Evolutionary conservation across 225 moss, liverwort and hornwort genomes (phyloP).

Genomic region (Rhytidiadelphus loreus): DNA sequence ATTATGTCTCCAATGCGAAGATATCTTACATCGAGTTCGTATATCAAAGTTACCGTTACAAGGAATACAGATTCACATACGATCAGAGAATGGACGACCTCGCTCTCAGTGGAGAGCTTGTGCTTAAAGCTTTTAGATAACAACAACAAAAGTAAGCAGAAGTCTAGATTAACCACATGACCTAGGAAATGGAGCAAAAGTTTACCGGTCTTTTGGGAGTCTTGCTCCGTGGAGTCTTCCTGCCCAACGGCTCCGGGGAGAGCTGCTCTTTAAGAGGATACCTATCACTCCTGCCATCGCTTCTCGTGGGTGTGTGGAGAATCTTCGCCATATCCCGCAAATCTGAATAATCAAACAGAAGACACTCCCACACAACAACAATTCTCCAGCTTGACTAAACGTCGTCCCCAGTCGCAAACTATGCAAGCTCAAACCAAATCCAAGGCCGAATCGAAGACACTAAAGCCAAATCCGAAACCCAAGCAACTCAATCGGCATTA

Average conservation of each 20-base stretch:
- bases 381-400: background rate
- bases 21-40: background rate
- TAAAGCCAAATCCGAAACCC: background rate
- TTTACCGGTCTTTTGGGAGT: conserved; percentile 38
- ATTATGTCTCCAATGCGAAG: background rate
- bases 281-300: conserved; percentile 22
- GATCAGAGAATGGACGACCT: background rate
- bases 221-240: conserved; percentile 32
- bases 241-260: conserved; percentile 13
- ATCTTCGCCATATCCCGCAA: conserved; percentile 42
- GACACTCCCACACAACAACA: background rate
- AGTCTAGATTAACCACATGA: background rate
- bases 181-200: background rate
- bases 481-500: background rate
- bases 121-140: no score
- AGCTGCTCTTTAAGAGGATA: conserved; percentile 32
- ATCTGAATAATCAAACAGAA: background rate
- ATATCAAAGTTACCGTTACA: background rate
- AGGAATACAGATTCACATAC: background rate
- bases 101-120: background rate
- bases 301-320: conserved; percentile 20
- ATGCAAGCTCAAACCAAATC: background rate
- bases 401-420: background rate
- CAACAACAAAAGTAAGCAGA: background rate
- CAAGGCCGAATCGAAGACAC: background rate